A percentile compares a stretch with the other conserved stretches of the same genome.
Evolutionary conservation across 345 rosid genomes (phyloP).

Genomic region (Gossypium turneri): DNA sequence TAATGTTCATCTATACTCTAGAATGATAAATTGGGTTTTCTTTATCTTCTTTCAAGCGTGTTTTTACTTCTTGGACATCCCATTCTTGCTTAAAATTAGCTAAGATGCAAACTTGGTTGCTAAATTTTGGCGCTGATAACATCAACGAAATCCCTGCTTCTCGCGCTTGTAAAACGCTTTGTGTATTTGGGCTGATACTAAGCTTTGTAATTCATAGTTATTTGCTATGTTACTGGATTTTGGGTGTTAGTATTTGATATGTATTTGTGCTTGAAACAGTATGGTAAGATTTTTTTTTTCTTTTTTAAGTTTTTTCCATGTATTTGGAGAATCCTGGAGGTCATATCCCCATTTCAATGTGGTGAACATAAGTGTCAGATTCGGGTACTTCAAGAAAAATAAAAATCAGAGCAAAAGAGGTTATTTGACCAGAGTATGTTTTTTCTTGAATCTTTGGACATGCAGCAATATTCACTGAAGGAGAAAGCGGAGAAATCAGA

Average conservation of each 20-base stretch:
- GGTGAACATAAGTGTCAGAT: too few relatives aligned
- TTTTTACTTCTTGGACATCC: neutral
- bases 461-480: constrained; percentile 68
- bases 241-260: neutral
- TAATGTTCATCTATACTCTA: neutral
- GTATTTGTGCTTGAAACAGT: neutral
- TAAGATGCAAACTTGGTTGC: neutral
- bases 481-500: constrained; percentile 56
- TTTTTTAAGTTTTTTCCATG: too few relatives aligned
- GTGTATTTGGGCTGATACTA: neutral
- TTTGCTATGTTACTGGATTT: too few relatives aligned
- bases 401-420: too few relatives aligned
- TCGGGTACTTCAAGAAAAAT: too few relatives aligned
- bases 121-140: neutral
- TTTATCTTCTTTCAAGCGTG: neutral
- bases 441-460: constrained; percentile 12
- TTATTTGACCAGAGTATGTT: constrained; percentile 7
- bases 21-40: neutral
- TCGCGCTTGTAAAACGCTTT: neutral
- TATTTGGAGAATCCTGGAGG: too few relatives aligned
- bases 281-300: neutral
- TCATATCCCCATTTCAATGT: too few relatives aligned
- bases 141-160: neutral
- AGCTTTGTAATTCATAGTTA: neutral
- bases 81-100: neutral